phyloP scores from a whole-genome alignment of 495 filamentous ascomycete genomes.

The Hypoxylon cercidicola region DNA sequence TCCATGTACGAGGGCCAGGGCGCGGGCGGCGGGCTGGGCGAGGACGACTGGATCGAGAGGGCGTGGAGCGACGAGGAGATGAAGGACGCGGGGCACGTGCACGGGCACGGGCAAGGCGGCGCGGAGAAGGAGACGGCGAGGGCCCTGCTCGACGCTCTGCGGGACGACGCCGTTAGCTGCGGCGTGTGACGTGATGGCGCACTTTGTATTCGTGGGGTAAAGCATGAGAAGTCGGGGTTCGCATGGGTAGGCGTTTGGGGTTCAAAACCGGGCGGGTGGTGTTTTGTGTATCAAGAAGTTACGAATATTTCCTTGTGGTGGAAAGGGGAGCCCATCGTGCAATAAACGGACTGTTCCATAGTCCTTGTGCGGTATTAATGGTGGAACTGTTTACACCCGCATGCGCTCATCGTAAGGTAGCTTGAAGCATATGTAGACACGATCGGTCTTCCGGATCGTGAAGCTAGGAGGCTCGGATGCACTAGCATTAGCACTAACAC shows the following conservation, averaged over 20 bases:
- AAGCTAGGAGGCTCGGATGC: too few relatives aligned
- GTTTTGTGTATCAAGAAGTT: not conserved
- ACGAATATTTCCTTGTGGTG: not conserved
- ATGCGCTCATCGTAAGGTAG: too few relatives aligned
- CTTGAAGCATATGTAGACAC: too few relatives aligned
- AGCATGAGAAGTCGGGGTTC: constrained; percentile 1
- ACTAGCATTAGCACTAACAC: too few relatives aligned
- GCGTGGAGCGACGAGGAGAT: constrained; percentile 41
- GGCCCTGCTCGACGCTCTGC: constrained; percentile 41
- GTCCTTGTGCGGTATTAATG: too few relatives aligned
- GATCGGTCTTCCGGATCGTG: too few relatives aligned
- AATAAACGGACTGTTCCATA: too few relatives aligned
- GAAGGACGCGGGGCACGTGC: constrained; percentile 17
- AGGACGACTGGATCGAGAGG: constrained; percentile 44
- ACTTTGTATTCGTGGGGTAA: not conserved
- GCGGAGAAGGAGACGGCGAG: constrained; percentile 42
- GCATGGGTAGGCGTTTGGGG: not conserved
- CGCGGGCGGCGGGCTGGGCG: constrained; percentile 12
- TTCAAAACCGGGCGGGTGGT: too few relatives aligned
- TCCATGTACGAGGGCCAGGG: constrained; percentile 28
- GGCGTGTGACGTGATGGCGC: constrained; percentile 15
- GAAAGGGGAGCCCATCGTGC: not conserved
- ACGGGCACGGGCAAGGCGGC: constrained; percentile 3
- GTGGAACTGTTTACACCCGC: too few relatives aligned
- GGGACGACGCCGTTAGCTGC: constrained; percentile 33